Evolutionary conservation across 2,329 filamentous ascomycete species (phyloP).

Genomic region (Blastomyces silverae): DNA sequence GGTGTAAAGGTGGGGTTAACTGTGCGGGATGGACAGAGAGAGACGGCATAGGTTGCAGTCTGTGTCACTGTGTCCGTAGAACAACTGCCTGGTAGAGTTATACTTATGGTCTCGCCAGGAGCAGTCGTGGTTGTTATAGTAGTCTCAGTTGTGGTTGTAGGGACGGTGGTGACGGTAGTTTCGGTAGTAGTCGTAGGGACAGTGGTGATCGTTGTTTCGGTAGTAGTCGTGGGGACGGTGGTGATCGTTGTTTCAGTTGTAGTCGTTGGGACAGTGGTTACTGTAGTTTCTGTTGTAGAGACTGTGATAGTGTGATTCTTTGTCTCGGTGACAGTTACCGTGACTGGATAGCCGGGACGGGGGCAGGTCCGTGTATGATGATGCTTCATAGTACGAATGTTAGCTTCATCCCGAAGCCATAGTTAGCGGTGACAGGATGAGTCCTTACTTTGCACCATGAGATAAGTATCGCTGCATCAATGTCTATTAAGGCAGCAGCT

Average conservation of each 20-base stretch:
- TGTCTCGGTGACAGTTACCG: slow-evolving; percentile 20
- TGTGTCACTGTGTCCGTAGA: slow-evolving; percentile 18
- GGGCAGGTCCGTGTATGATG: neutral
- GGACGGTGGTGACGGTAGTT: slow-evolving; percentile 19
- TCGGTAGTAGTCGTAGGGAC: slow-evolving; percentile 13
- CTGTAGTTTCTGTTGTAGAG: slow-evolving; percentile 19
- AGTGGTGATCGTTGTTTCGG: slow-evolving; percentile 18
- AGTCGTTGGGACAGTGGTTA: slow-evolving; percentile 18
- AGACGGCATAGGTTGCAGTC: slow-evolving; percentile 20
- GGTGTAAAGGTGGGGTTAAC: slow-evolving; percentile 31
- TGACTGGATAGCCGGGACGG: slow-evolving; percentile 13
- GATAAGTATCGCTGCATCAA: slow-evolving; percentile 5
- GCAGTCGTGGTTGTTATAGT: slow-evolving; percentile 19
- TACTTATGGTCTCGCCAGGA: slow-evolving; percentile 20
- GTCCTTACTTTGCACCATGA: slow-evolving; percentile 11
- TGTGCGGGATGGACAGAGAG: slow-evolving; percentile 28
- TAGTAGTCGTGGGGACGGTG: slow-evolving; percentile 16
- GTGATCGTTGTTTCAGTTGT: slow-evolving; percentile 15
- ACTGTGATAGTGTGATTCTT: slow-evolving; percentile 20
- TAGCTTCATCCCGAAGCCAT: neutral
- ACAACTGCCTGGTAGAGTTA: slow-evolving; percentile 19
- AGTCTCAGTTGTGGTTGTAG: slow-evolving; percentile 15
- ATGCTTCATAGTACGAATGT: neutral
- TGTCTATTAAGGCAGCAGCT: neutral
- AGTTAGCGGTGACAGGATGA: neutral